Percentiles rank a stretch among this genome's conserved stretches.
Evolutionary conservation across 208 protist genomes (phyloP).

Genomic region (Trypanosoma platydactyli): DNA sequence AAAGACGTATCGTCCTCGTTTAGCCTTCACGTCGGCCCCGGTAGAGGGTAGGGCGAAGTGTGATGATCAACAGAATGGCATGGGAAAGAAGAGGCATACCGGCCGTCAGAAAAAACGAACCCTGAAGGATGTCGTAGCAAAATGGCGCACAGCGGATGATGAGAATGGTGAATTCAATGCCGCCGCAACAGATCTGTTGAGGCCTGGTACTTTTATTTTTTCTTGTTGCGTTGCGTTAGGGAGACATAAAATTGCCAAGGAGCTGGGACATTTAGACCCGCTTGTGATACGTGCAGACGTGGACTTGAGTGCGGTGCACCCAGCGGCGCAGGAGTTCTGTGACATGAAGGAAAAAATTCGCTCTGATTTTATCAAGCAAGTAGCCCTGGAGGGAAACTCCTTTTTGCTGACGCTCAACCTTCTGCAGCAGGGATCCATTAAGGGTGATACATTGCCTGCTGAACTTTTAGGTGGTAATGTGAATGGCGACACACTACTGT

Average conservation of each 20-base stretch:
- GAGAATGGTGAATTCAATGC: conserved; percentile 1
- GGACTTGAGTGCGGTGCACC: conserved; percentile 17
- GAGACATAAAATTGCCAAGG: conserved; percentile 45
- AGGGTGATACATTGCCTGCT: background rate
- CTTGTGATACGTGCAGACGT: conserved; percentile 48
- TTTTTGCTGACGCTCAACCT: conserved; percentile 17
- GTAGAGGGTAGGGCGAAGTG: background rate
- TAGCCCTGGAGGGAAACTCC: conserved; percentile 20
- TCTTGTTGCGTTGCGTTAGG: conserved; percentile 58
- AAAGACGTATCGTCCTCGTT: conserved; percentile 36
- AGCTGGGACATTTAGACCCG: conserved; percentile 45
- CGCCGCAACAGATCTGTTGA: conserved; percentile 19
- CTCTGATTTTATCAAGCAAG: conserved; percentile 8
- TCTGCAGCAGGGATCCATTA: conserved; percentile 13
- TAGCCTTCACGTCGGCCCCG: background rate
- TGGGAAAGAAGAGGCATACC: background rate
- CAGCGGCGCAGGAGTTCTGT: conserved; percentile 5
- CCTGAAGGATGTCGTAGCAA: conserved; percentile 28
- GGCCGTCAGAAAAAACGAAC: conserved; percentile 10
- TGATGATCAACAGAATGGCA: background rate
- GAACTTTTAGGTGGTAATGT: background rate
- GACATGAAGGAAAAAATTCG: conserved; percentile 7
- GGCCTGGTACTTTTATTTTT: conserved; percentile 51
- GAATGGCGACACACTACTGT: background rate
- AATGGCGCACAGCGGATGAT: conserved; percentile 25